phyloP scores from a whole-genome alignment of 768 basidiomycete genomes.

The Vararia minispora region DNA sequence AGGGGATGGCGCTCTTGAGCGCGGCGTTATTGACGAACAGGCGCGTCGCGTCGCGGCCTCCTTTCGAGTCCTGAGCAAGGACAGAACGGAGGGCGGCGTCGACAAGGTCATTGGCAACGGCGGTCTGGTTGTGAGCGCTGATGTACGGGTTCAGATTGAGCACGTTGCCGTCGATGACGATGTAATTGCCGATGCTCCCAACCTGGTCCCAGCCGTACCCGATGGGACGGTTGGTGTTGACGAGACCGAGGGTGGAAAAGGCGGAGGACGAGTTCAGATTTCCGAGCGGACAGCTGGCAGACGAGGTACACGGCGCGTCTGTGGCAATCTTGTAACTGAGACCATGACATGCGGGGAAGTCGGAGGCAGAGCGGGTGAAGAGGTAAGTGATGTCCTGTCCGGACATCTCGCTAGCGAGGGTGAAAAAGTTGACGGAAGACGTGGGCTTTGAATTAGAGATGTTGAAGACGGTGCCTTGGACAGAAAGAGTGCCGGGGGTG shows the following conservation, averaged over 20 bases:
- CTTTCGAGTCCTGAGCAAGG: slow-evolving; percentile 35
- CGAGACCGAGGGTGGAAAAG: slow-evolving; percentile 47
- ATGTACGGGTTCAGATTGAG: slow-evolving; percentile 90
- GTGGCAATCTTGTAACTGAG: slow-evolving; percentile 57
- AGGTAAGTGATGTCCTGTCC: slow-evolving; percentile 88
- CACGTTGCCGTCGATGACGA: slow-evolving; percentile 90
- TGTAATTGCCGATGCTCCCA: slow-evolving; percentile 51
- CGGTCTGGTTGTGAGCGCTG: slow-evolving; percentile 48
- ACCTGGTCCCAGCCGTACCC: slow-evolving; percentile 94
- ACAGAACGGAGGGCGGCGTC: slow-evolving; percentile 77
- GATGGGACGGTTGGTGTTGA: slow-evolving; percentile 54
- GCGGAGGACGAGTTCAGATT: slow-evolving; percentile 45
- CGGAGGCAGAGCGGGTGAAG: slow-evolving; percentile 60
- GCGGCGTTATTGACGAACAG: slow-evolving; percentile 66
- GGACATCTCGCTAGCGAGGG: slow-evolving; percentile 40
- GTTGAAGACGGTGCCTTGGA: slow-evolving; percentile 73
- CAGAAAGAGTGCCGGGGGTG: slow-evolving; percentile 51
- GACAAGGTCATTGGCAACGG: slow-evolving; percentile 64
- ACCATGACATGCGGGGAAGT: slow-evolving; percentile 55
- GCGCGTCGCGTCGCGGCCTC: slow-evolving; percentile 85
- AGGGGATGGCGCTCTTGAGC: slow-evolving; percentile 60
- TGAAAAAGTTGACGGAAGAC: slow-evolving; percentile 42
- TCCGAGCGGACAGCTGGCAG: slow-evolving; percentile 57
- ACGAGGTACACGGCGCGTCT: slow-evolving; percentile 58
- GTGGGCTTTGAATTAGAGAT: slow-evolving; percentile 40